Percentiles rank a stretch among this genome's conserved stretches.
These are phyloP conservation scores for Talinum fruticosum DNA, from an alignment of 148 eudicot species.

Conservation along the genomic window DNA sequence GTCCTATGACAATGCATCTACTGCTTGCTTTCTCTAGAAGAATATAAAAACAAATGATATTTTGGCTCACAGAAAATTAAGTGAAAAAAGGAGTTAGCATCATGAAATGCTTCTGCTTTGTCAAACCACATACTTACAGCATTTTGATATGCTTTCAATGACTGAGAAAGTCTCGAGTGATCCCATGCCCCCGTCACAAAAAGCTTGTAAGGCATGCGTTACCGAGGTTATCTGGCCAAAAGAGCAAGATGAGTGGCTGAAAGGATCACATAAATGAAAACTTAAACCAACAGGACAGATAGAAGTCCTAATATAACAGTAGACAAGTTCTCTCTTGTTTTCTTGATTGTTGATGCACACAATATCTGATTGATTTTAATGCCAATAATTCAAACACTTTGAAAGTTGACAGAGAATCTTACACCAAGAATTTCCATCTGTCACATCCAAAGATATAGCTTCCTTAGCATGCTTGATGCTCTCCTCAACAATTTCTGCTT, in stretches of 20 bases:
- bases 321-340: not conserved
- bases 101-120: conserved; percentile 1
- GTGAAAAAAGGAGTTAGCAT: not conserved
- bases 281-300: not conserved
- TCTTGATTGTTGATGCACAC: not conserved
- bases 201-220: conserved; percentile 91
- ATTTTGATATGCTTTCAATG: conserved; percentile 88
- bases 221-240: conserved; percentile 75
- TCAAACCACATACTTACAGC: conserved; percentile 59
- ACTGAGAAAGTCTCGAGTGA: conserved; percentile 69
- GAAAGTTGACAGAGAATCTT: conserved; percentile 32
- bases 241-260: conserved; percentile 13
- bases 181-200: conserved; percentile 91
- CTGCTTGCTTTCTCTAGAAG: no score
- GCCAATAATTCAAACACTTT: not conserved
- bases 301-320: not conserved
- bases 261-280: conserved; percentile 3
- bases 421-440: conserved; percentile 98
- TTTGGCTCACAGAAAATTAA: not conserved
- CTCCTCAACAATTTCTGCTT: conserved; percentile 65
- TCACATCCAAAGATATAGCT: conserved; percentile 83
- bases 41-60: not conserved
- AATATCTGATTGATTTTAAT: not conserved
- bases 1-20: no score
- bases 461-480: conserved; percentile 91